Conservation (phyloP, 176 grass and related monocot species). For the Oryza glaberrima region DNA sequence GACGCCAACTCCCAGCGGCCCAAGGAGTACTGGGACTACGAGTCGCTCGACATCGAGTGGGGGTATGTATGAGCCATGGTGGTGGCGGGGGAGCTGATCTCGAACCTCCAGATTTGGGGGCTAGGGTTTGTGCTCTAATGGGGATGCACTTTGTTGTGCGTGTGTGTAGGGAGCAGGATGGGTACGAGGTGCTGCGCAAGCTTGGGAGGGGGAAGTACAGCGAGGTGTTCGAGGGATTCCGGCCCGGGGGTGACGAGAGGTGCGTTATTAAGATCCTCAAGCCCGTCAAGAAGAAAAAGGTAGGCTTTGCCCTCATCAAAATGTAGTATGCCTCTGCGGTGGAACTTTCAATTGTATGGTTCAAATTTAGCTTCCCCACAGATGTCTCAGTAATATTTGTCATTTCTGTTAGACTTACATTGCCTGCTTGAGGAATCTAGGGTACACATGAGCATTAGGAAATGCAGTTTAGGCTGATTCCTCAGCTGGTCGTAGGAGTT, state of each 20-base stretch:
- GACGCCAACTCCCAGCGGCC: constrained; percentile 72
- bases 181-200: constrained; percentile 84
- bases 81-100: not conserved
- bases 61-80: constrained; percentile 47
- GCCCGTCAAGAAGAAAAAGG: constrained; percentile 98
- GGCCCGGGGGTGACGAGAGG: constrained; percentile 59
- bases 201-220: constrained; percentile 95
- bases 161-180: constrained; percentile 72
- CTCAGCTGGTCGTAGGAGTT: not conserved
- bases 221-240: constrained; percentile 87
- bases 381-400: not conserved
- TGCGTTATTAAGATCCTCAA: constrained; percentile 97
- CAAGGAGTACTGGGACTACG: constrained; percentile 95
- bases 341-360: constrained; percentile 11
- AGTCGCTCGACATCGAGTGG: constrained; percentile 82
- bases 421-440: not conserved
- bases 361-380: not conserved
- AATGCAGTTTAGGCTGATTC: not conserved
- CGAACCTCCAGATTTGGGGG: constrained; percentile 1
- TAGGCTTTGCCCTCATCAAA: constrained; percentile 15
- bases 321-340: not conserved
- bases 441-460: not conserved
- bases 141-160: not conserved
- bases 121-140: constrained; percentile 26
- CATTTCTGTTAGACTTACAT: not conserved